Conservation (phyloP, 192 early-diverging fungal genomes). For the Martensiomyces pterosporus region DNA sequence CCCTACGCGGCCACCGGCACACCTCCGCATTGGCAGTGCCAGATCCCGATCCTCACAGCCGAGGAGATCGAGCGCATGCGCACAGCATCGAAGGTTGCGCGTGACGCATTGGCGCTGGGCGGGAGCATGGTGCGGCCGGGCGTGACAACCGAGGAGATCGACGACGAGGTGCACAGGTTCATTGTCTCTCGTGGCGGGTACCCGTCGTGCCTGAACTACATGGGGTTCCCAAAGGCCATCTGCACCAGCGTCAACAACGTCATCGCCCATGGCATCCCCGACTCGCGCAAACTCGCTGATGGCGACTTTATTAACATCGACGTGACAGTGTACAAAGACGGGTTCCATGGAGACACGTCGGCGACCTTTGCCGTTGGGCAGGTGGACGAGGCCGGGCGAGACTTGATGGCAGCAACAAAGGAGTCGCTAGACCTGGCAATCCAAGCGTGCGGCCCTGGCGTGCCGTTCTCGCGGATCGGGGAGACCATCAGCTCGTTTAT, state of each 20-base stretch:
- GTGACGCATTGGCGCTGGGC: constrained; percentile 54
- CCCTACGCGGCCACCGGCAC: constrained; percentile 55
- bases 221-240: constrained; percentile 68
- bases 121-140: constrained; percentile 50
- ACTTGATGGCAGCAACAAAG: constrained; percentile 54
- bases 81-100: constrained; percentile 54
- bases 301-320: constrained; percentile 81
- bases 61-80: constrained; percentile 47
- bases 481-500: constrained; percentile 53
- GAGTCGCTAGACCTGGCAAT: constrained; percentile 61
- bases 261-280: constrained; percentile 76
- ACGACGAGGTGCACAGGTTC: constrained; percentile 50
- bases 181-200: constrained; percentile 59
- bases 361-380: constrained; percentile 60
- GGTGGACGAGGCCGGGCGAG: constrained; percentile 54
- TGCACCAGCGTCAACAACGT: constrained; percentile 85
- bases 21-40: constrained; percentile 43
- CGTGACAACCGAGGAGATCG: constrained; percentile 52
- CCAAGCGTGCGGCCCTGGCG: constrained; percentile 67
- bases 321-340: constrained; percentile 62
- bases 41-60: constrained; percentile 42
- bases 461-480: constrained; percentile 65
- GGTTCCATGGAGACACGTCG: constrained; percentile 73
- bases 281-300: constrained; percentile 52
- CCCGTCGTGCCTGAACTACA: constrained; percentile 75